Base-by-base conservation (phyloP, 2,329 filamentous ascomycete species). In the Fusarium temperatum region DNA sequence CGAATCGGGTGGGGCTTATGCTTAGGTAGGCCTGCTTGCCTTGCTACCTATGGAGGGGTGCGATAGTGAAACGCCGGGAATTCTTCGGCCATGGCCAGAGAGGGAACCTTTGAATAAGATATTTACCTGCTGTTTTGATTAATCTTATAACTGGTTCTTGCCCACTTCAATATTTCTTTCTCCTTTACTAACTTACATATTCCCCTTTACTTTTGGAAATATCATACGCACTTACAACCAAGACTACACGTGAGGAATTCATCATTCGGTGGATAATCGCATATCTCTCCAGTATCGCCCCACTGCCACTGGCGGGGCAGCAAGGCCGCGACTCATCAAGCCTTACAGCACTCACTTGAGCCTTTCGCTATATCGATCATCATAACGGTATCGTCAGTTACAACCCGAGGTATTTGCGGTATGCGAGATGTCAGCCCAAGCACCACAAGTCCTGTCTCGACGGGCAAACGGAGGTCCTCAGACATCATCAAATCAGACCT, bases 351-450 rank as follows among this genome's bases (percentile, higher is more conserved):
- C 55, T 63, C 66, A 65, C 60, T 59, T 50, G 38, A 64, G 66
- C 42, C 63, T 74, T 70, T 68, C 42, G 56, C 56, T 55, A 58
- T 60, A 75, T 69, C 69, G 63, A 61, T 36, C 28, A 39, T 44
- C 74, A 61, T 67, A 70, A 58, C 74, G 59, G 64, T 68, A 71
- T 67, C 65, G 62, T 66, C 69, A 59, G 48, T 64, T 30, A 59
- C 50, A 51, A 12, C 32, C 15, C 20, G 8, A 47, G 38, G 35
- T 63, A 41, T 63, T 55, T 75, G 55, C 75, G 79, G 78, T 72
- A 82, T 81, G 82, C 81, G 76, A 78, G 75, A 83, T 83, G 82
- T 81, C 82, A 72, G 73, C 78, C 62, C 76, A 78, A 69, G 70
- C 80, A 68, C 80, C 82, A 42, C 80, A 83, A 77, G 77, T 82